A percentile compares a stretch with the other conserved stretches of the same genome.
phyloP scores from a whole-genome alignment of 352 stramenopile species.

The Stephanocyclus meneghinianus region DNA sequence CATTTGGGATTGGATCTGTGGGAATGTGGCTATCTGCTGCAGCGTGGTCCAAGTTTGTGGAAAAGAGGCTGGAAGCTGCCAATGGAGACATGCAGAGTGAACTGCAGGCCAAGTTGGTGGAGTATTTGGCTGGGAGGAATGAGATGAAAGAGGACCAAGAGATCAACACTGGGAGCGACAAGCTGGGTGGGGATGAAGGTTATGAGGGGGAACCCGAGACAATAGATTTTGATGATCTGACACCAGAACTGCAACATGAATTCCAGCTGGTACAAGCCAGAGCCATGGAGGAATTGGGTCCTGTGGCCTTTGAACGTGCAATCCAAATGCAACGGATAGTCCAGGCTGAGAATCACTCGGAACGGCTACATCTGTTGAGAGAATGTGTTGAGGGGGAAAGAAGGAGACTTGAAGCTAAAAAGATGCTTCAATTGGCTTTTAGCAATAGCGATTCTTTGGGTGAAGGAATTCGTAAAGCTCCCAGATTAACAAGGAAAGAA shows the following conservation, averaged over 20 bases:
- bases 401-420: slow-evolving; percentile 42
- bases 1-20: slow-evolving; percentile 37
- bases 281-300: slow-evolving; percentile 37
- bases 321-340: slow-evolving; percentile 53
- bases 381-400: slow-evolving; percentile 47
- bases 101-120: slow-evolving; percentile 37
- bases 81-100: slow-evolving; percentile 49
- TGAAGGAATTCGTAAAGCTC: background rate
- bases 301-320: slow-evolving; percentile 35
- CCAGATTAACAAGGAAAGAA: slow-evolving; percentile 24
- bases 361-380: slow-evolving; percentile 37
- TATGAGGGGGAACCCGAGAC: slow-evolving; percentile 23
- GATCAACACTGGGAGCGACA: background rate
- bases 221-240: slow-evolving; percentile 51
- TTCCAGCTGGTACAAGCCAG: slow-evolving; percentile 41
- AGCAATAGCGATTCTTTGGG: background rate
- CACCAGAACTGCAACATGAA: slow-evolving; percentile 41
- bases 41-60: slow-evolving; percentile 45
- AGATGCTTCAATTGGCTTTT: slow-evolving; percentile 38
- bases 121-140: slow-evolving; percentile 29
- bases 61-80: slow-evolving; percentile 44
- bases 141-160: background rate
- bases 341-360: slow-evolving; percentile 32
- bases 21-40: slow-evolving; percentile 42
- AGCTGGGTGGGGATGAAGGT: slow-evolving; percentile 5